Evolutionary conservation across 2,329 filamentous ascomycete genomes (phyloP).

Genomic region (Verticillium tricorpus): DNA sequence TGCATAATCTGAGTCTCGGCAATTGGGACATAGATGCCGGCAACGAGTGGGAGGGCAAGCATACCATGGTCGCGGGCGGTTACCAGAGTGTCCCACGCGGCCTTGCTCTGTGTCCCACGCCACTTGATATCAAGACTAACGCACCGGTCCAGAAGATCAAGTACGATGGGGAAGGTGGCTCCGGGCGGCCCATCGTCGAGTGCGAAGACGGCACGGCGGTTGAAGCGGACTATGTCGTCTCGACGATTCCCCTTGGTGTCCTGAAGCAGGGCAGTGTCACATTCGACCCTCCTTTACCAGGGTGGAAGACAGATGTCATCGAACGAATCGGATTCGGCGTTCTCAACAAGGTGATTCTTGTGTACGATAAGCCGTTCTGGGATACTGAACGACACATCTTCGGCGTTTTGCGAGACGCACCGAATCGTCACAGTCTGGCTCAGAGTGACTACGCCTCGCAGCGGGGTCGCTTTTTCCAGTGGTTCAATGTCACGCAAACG

Average conservation of each 20-base stretch:
- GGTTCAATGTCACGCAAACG: conserved; percentile 92
- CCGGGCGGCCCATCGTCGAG: conserved; percentile 55
- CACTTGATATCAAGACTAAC: conserved; percentile 71
- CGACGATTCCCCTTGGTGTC: conserved; percentile 86
- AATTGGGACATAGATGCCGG: conserved; percentile 97
- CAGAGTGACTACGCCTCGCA: conserved; percentile 75
- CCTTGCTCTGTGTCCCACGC: conserved; percentile 69
- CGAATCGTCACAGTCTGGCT: conserved; percentile 63
- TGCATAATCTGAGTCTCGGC: conserved; percentile 79
- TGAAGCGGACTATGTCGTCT: conserved; percentile 85
- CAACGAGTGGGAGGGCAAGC: conserved; percentile 94
- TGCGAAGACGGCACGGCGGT: conserved; percentile 74
- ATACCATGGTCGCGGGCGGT: conserved; percentile 88
- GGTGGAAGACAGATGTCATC: conserved; percentile 80
- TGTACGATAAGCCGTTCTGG: conserved; percentile 90
- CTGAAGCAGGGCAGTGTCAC: conserved; percentile 75
- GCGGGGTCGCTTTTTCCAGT: conserved; percentile 92
- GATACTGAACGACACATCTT: conserved; percentile 88
- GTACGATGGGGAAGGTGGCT: conserved; percentile 49
- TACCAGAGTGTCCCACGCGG: conserved; percentile 93
- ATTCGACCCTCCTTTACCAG: conserved; percentile 88
- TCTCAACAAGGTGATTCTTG: conserved; percentile 90
- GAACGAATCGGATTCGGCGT: conserved; percentile 84
- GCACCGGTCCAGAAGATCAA: conserved; percentile 67
- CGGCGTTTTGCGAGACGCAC: conserved; percentile 76